These are phyloP conservation scores for Clathrus columnatus DNA, from an alignment of 768 basidiomycete species.

Conservation along the genomic window DNA sequence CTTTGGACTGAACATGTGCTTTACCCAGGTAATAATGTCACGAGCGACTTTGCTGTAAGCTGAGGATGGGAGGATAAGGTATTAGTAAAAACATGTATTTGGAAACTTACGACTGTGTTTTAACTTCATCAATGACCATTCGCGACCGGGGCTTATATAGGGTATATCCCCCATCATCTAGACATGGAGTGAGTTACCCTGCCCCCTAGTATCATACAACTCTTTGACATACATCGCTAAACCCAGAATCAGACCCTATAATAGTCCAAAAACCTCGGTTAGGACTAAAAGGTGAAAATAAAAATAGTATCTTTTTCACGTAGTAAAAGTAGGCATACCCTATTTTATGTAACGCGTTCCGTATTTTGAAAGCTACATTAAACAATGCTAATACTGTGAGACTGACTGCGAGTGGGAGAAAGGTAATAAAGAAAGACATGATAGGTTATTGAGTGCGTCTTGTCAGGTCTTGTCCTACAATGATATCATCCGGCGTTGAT, in stretches of 20 bases:
- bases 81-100: no score
- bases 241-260: background rate
- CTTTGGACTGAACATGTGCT: background rate
- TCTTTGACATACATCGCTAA: background rate
- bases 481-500: no score
- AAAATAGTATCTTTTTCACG: no score
- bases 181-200: background rate
- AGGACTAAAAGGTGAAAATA: background rate
- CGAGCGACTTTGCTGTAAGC: no score
- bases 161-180: background rate
- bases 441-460: no score
- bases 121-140: background rate
- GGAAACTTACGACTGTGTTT: background rate
- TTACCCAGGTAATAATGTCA: background rate
- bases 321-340: background rate
- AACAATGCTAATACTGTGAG: background rate
- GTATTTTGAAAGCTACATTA: background rate
- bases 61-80: no score
- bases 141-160: background rate
- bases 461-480: no score
- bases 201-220: background rate
- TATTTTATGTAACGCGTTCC: background rate
- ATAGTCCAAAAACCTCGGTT: background rate
- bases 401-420: background rate
- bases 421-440: background rate